Percentiles rank a stretch among this genome's conserved stretches.
Evolutionary conservation across 2,329 filamentous ascomycete species (phyloP).

Genomic region (Cyclaneusma minus): DNA sequence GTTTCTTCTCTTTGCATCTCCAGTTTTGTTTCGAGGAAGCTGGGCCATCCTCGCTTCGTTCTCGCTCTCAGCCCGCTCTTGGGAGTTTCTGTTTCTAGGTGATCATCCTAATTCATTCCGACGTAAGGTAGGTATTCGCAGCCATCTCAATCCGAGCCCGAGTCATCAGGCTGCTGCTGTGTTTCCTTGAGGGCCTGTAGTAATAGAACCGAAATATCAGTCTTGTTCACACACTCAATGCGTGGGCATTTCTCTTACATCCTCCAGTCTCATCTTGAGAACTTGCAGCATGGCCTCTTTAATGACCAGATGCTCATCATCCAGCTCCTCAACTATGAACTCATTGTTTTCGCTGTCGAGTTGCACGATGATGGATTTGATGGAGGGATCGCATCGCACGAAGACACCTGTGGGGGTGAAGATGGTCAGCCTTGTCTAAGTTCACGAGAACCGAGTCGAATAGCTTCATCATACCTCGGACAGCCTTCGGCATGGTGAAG

Average conservation of each 20-base stretch:
- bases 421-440: not conserved
- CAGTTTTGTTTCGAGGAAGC: too few species aligned
- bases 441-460: not conserved
- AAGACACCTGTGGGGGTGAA: slow-evolving; percentile 39
- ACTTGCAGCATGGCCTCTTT: slow-evolving; percentile 57
- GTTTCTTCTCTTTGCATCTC: too few species aligned
- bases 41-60: too few species aligned
- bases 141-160: slow-evolving; percentile 10
- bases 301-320: slow-evolving; percentile 60
- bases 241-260: slow-evolving; percentile 28
- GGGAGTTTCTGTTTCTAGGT: too few species aligned
- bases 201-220: not conserved
- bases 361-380: slow-evolving; percentile 71
- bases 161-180: slow-evolving; percentile 11
- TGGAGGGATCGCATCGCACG: slow-evolving; percentile 71
- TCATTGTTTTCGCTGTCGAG: slow-evolving; percentile 57
- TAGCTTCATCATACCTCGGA: slow-evolving; percentile 1
- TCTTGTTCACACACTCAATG: not conserved
- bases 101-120: too few species aligned
- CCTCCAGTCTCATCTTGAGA: slow-evolving; percentile 54
- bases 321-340: slow-evolving; percentile 66
- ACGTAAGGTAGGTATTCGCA: too few species aligned
- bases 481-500: slow-evolving; percentile 1
- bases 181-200: slow-evolving; percentile 17
- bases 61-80: too few species aligned